Evolutionary conservation across 2,329 filamentous ascomycete genomes (phyloP), one percentile per base, ranked within the genome.

Genomic region (Pyrenochaeta sp.): DNA sequence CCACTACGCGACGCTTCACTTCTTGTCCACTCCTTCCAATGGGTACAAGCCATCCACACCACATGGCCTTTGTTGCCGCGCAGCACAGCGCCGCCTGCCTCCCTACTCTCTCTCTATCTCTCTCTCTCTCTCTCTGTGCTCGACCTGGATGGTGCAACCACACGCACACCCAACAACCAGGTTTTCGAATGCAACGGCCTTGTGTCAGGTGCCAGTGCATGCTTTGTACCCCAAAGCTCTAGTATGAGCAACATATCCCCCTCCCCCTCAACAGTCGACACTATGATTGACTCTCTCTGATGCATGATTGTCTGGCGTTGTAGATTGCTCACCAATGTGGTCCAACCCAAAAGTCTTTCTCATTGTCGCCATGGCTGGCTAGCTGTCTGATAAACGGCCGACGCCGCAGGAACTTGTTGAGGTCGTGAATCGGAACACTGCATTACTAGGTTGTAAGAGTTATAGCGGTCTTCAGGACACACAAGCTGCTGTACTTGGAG

Each of bases 101-200:
- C 33, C 45, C 47, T 30, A 29, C 17, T 41, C 57, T 51, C 44
- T 62, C n/a, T n/a, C n/a, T n/a, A n/a, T n/a, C n/a, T n/a, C n/a
- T n/a, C n/a, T n/a, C n/a, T n/a, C n/a, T n/a, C n/a, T n/a, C n/a
- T n/a, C n/a, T n/a, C n/a, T n/a, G n/a, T n/a, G 54, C 54, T 61
- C 64, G 53, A 60, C 56, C 43, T 54, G 37, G 51, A 58, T 54
- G 27, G 69, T 73, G 64, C 61, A 53, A 74, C 72, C 61, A 57
- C 58, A 65, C 54, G 30, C 58, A 54, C 45, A 62, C 64, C 72
- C 72, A 62, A 61, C 54, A 65, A 74, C 72, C 72, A 58, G 72
- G 72, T 72, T 61, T 59, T 32, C 54, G 46, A 60, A 46, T 49
- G 50, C 35, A 72, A 69, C 65, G 64, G 68, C 63, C 62, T 46